These are phyloP conservation scores for Solanum pimpinellifolium DNA, from an alignment of 257 asterid genomes.

Conservation along the genomic window DNA sequence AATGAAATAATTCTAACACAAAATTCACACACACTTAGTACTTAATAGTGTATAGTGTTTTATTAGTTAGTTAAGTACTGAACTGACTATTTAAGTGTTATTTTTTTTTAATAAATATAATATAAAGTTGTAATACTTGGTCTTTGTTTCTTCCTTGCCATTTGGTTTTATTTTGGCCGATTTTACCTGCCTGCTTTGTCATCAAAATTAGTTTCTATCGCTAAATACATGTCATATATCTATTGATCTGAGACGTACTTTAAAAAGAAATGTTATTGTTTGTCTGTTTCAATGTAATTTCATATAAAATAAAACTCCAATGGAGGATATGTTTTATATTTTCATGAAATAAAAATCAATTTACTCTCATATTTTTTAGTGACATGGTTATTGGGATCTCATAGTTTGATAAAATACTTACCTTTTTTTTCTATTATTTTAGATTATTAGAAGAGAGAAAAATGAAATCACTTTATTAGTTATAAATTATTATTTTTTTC, in stretches of 20 bases:
- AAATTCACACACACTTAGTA: neutral
- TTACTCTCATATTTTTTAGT: no score
- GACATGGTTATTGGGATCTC: no score
- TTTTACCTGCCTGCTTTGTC: neutral
- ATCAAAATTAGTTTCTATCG: neutral
- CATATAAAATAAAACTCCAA: no score
- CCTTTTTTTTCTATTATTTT: no score
- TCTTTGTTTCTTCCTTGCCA: neutral
- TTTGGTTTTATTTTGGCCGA: neutral
- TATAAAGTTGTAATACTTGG: neutral
- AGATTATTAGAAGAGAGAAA: no score
- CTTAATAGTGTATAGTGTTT: neutral
- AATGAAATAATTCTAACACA: neutral
- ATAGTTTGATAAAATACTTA: no score
- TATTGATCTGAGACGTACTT: neutral
- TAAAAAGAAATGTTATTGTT: no score
- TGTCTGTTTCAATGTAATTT: no score
- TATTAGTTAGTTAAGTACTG: neutral
- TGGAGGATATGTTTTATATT: no score
- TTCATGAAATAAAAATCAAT: no score
- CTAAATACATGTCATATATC: neutral
- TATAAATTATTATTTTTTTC: no score
- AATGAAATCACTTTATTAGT: no score
- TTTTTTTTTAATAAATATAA: neutral
- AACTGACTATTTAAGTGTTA: neutral